phyloP scores from a whole-genome alignment of 148 eudicot species.

The Camellia granthamiana region DNA sequence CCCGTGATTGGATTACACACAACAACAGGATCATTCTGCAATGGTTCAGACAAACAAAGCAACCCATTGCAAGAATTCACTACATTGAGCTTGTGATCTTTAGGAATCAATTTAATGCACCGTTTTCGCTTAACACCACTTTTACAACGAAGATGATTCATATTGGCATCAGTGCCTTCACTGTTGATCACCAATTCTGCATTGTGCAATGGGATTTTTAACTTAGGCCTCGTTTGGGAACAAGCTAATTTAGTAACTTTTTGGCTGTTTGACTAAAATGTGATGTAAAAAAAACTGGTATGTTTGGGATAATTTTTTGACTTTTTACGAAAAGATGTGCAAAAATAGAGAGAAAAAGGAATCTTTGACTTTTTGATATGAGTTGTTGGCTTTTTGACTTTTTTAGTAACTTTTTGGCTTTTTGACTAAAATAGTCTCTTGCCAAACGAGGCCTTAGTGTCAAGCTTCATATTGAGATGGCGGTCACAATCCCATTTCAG shows the following conservation, averaged over 20 bases:
- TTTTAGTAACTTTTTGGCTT: too few relatives aligned
- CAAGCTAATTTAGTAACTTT: too few relatives aligned
- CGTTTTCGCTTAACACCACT: constrained; percentile 3
- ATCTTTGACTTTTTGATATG: too few relatives aligned
- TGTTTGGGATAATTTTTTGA: too few relatives aligned
- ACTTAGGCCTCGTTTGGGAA: too few relatives aligned
- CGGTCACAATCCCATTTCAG: not conserved
- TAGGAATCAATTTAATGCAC: constrained; percentile 9
- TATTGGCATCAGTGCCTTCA: not conserved
- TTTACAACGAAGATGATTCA: not conserved
- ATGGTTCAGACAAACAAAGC: constrained; percentile 11
- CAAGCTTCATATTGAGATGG: constrained; percentile 9
- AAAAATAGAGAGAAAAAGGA: too few relatives aligned
- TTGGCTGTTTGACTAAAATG: too few relatives aligned
- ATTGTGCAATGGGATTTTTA: constrained; percentile 18
- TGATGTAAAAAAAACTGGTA: too few relatives aligned
- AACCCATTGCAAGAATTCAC: constrained; percentile 24
- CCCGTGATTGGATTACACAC: constrained; percentile 32
- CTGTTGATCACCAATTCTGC: not conserved
- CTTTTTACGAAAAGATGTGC: too few relatives aligned
- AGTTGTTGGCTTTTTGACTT: too few relatives aligned
- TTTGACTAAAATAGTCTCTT: too few relatives aligned
- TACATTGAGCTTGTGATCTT: not conserved
- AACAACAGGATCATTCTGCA: not conserved
- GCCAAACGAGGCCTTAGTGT: too few relatives aligned